Evolutionary conservation across 345 rosid genomes (phyloP), one percentile per base, ranked within the genome.

Genomic region (Excoecaria cochinchinensis): DNA sequence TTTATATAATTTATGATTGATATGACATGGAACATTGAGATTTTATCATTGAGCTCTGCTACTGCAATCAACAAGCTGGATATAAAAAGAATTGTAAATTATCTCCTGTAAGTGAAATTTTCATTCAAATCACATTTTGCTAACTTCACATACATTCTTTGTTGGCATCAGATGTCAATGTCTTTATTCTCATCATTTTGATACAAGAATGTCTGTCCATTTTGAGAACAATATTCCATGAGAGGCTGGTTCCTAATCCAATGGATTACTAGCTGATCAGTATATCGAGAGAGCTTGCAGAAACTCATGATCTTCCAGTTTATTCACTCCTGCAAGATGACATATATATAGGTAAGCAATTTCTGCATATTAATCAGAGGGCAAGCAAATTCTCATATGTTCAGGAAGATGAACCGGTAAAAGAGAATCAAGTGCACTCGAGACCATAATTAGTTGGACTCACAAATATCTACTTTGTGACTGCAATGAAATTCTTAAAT

Each of bases 241-340:
- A 31, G 31, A 31, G 31, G 31, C 31, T 31, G 31, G 31, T 31
- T 31, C 31, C 31, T 31, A 31, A 31, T 31, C 31, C 1, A 31
- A 31, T 31, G 31, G 31, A 31, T 31, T 31, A 31, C 31, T 38
- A 14, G 60, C 42, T 9, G 47, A 13, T 64, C 52, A 64, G 44
- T 70, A 40, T 69, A 38, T 39, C 1, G 50, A 50, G 40, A 70
- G 40, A 17, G 2, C 38, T 15, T 2, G 9, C 61, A 44, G 21
- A 51, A 0, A 36, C 16, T 25, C 12, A 36, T 36, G 42, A 50
- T 60, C 15, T 59, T 69, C 78, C 60, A 51, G 40, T 24, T 51
- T 50, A 62, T 25, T 69, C 60, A 69, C n/a, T 76, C 67, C 74
- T 76, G 69, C 67, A 76, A 69, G 25, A 36, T 59, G 53, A 50